Conservation (phyloP, 1,284 basidiomycete genomes). For the Rhodotorula sp. region DNA sequence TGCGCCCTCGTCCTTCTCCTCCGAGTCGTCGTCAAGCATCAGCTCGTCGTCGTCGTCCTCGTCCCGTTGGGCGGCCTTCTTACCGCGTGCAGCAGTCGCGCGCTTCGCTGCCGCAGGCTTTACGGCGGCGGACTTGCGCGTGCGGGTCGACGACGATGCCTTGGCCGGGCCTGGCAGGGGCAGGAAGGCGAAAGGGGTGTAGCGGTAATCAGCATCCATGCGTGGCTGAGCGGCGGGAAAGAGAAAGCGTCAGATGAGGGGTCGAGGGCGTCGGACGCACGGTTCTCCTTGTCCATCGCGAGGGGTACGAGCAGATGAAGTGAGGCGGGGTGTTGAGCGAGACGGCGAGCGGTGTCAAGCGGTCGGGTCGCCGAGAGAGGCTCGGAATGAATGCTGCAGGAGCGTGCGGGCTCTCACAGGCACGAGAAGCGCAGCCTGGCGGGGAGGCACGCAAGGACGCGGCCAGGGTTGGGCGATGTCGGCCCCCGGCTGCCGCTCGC, state of each 20-base stretch:
- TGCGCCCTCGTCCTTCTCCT: neutral
- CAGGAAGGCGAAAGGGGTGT: neutral
- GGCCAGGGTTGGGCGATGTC: neutral
- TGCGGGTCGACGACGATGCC: neutral
- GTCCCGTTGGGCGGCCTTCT: neutral
- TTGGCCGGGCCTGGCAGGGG: neutral
- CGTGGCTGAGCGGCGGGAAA: neutral
- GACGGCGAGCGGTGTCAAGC: neutral
- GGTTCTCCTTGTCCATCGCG: conserved; percentile 16
- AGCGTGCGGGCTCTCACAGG: too few species aligned
- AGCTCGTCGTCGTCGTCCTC: conserved; percentile 11
- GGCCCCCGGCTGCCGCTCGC: too few species aligned
- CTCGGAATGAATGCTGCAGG: too few species aligned
- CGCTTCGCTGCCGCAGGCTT: neutral
- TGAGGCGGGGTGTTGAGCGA: neutral
- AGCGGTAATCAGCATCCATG: neutral
- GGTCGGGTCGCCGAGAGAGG: neutral
- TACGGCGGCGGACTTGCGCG: neutral
- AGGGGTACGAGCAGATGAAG: neutral
- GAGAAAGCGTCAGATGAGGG: too few species aligned
- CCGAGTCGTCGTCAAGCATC: neutral
- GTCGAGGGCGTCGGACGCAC: neutral
- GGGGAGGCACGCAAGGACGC: neutral
- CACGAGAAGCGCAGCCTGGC: neutral
- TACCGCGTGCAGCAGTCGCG: neutral